phyloP scores from a whole-genome alignment of 192 early-diverging fungal species.

The Gigaspora rosea region DNA sequence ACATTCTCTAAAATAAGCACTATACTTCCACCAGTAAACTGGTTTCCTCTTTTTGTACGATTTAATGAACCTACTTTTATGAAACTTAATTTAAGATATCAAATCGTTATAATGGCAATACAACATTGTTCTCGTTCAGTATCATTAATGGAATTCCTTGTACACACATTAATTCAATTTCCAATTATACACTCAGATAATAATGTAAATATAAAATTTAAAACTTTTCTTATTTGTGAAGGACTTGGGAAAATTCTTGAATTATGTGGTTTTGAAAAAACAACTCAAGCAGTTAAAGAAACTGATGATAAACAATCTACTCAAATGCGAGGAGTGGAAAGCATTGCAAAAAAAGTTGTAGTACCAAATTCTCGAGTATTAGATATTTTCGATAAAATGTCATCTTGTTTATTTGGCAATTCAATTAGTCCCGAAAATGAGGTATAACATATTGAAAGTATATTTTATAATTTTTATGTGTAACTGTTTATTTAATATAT shows the following conservation, averaged over 20 bases:
- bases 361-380: constrained; percentile 42
- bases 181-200: neutral
- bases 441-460: neutral
- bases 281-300: neutral
- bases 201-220: constrained; percentile 21
- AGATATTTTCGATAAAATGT: constrained; percentile 39
- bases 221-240: constrained; percentile 43
- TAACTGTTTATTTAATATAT: neutral
- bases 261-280: constrained; percentile 42
- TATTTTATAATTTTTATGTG: neutral
- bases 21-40: constrained; percentile 56
- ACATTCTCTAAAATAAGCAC: constrained; percentile 11
- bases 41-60: constrained; percentile 47
- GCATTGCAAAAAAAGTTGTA: constrained; percentile 43
- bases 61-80: constrained; percentile 26
- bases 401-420: constrained; percentile 32
- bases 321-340: constrained; percentile 50
- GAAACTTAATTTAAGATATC: constrained; percentile 23
- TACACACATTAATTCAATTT: constrained; percentile 39
- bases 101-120: constrained; percentile 45
- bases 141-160: constrained; percentile 55
- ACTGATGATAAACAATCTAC: constrained; percentile 10
- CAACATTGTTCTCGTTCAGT: constrained; percentile 49
- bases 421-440: neutral
- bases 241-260: constrained; percentile 52